Evolutionary conservation across 106 monocot genomes (phyloP).

Genomic region (Vanilla planifolia): DNA sequence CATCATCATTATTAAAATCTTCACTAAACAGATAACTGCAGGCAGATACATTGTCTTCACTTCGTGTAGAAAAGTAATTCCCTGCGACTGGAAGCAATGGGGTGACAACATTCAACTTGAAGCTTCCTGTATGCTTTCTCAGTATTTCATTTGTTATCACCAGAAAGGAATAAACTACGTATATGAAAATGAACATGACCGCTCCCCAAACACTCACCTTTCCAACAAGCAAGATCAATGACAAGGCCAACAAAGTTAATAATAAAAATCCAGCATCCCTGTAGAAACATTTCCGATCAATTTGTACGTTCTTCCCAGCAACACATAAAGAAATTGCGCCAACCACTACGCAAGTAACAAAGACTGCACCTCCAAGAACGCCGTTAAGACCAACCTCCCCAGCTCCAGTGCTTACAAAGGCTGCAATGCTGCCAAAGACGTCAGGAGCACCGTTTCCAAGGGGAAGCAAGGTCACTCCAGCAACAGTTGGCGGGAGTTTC

Average conservation of each 20-base stretch:
- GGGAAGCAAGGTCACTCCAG: constrained; percentile 86
- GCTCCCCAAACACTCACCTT: constrained; percentile 72
- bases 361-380: constrained; percentile 86
- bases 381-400: constrained; percentile 89
- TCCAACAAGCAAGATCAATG: constrained; percentile 54
- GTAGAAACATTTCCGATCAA: constrained; percentile 75
- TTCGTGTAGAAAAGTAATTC: constrained; percentile 42
- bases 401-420: constrained; percentile 60
- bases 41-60: constrained; percentile 65
- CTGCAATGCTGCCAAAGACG: constrained; percentile 87
- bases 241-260: constrained; percentile 45
- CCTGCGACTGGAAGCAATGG: constrained; percentile 78
- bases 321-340: constrained; percentile 60
- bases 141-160: constrained; percentile 74
- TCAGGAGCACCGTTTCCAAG: constrained; percentile 94
- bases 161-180: constrained; percentile 63
- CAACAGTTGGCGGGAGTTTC: constrained; percentile 71
- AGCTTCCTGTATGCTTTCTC: constrained; percentile 56
- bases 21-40: constrained; percentile 62
- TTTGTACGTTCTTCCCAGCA: constrained; percentile 64
- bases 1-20: constrained; percentile 24
- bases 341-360: constrained; percentile 79
- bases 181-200: constrained; percentile 62
- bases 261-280: constrained; percentile 79
- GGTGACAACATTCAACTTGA: constrained; percentile 67